Evolutionary conservation across 2,329 filamentous ascomycete genomes (phyloP).

Genomic region (Coniochaeta hoffmannii): DNA sequence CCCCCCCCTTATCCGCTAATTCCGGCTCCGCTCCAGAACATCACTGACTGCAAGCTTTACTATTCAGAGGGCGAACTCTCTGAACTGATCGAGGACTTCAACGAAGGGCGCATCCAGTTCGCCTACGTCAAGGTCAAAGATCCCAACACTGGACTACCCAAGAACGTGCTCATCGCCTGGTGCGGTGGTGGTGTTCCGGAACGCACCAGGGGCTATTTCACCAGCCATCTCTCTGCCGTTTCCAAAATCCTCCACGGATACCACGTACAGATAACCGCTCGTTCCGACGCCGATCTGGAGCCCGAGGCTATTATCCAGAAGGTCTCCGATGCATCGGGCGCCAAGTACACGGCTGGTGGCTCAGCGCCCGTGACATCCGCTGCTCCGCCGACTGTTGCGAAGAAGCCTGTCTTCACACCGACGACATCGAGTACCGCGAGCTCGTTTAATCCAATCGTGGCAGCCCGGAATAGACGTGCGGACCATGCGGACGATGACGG

Average conservation of each 20-base stretch:
- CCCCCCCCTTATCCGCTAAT: neutral
- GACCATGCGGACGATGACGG: slow-evolving; percentile 71
- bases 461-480: slow-evolving; percentile 54
- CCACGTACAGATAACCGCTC: slow-evolving; percentile 94
- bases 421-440: slow-evolving; percentile 43
- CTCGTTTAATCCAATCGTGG: slow-evolving; percentile 61
- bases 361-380: slow-evolving; percentile 40
- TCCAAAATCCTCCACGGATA: slow-evolving; percentile 93
- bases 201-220: slow-evolving; percentile 96
- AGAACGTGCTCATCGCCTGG: slow-evolving; percentile 91
- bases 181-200: slow-evolving; percentile 98
- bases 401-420: slow-evolving; percentile 88
- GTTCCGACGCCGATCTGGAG: slow-evolving; percentile 81
- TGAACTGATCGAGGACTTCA: slow-evolving; percentile 92
- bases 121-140: slow-evolving; percentile 96
- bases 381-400: slow-evolving; percentile 66
- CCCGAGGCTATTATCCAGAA: slow-evolving; percentile 87
- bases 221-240: slow-evolving; percentile 82
- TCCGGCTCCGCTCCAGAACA: neutral
- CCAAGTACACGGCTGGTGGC: slow-evolving; percentile 77
- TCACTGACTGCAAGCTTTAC: slow-evolving; percentile 9
- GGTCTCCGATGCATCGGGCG: slow-evolving; percentile 86
- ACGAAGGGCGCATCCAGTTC: slow-evolving; percentile 92
- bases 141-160: slow-evolving; percentile 80
- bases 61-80: slow-evolving; percentile 78